Evolutionary conservation across 2,329 filamentous ascomycete species (phyloP), one percentile per base, ranked within the genome.

Genomic region (Penicillium italicum): DNA sequence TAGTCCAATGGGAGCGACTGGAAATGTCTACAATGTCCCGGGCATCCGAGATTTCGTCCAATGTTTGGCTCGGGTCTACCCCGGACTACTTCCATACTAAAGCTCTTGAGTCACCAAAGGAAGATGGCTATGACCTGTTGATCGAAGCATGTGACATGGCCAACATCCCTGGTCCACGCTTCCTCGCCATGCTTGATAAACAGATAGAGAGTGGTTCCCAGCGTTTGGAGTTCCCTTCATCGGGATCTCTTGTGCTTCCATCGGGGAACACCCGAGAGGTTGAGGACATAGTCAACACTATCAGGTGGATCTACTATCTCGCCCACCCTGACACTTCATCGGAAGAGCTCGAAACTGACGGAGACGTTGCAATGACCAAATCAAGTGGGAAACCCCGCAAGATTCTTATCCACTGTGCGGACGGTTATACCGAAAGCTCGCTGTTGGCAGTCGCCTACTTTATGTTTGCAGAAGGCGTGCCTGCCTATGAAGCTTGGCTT

Each of bases 21-120:
- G 94, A 99, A 76, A 97, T 99, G 93, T 91, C 89, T 72, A 82
- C 82, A 56, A 97, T 97, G 93, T 92, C 93, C 11, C 85, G 85
- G 65, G 88, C 92, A 3, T 91, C 91, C 0, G 89, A 96, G 72
- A 96, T 97, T 60, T 86, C 90, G 50, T 82, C 84, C 62, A 97
- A 97, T 69, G 90, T 97, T 26, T 97, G 88, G 83, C 80, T 97
- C 57, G 94, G 94, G 0, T 90, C 91, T 2, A 94, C 91, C 0
- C 91, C 91, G 0, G 90, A 95, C 62, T 79, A 83, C 2, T 77
- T 80, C 1, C 78, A 80, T 66, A 64, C 70, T 62, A 71, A 62
- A 55, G 57, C 65, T 1, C 81, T 50, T 14, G 30, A 34, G n/a
- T 28, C 30, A 11, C 8, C 85, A 33, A 82, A 86, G 53, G 73